Evolutionary conservation across 148 eudicot species (phyloP).

Genomic region (Rhododendron henanense): DNA sequence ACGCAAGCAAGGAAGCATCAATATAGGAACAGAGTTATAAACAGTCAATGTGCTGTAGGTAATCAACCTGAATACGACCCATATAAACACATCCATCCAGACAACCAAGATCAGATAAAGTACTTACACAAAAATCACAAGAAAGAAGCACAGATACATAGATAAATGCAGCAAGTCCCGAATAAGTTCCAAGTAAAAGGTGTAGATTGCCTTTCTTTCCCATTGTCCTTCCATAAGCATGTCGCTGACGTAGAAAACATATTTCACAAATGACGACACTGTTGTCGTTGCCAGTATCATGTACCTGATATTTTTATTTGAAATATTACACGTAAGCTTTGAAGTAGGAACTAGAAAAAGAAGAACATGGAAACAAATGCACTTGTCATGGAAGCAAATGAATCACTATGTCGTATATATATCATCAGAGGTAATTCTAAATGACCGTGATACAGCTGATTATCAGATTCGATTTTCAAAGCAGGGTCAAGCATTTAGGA

Average conservation of each 20-base stretch:
- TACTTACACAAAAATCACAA: conserved; percentile 94
- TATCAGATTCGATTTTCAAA: neutral
- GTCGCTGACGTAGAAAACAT: conserved; percentile 79
- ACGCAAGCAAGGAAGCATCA: neutral
- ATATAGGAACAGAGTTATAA: neutral
- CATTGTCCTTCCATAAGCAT: conserved; percentile 99
- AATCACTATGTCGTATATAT: neutral
- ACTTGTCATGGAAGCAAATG: neutral
- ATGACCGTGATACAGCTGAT: neutral
- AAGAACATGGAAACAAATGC: neutral
- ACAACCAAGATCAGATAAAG: conserved; percentile 5
- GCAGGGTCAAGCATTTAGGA: neutral
- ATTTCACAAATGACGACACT: conserved; percentile 81
- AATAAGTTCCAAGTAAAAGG: conserved; percentile 92
- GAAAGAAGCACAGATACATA: conserved; percentile 94
- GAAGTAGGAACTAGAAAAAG: neutral
- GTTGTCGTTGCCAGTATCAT: conserved; percentile 97
- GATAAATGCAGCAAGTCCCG: conserved; percentile 94
- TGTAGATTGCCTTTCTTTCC: conserved; percentile 95
- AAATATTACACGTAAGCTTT: neutral
- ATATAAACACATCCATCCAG: neutral
- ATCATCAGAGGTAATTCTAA: neutral
- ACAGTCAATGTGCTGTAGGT: neutral
- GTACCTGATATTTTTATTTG: conserved; percentile 47
- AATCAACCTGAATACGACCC: neutral